Evolutionary conservation across 192 early-diverging fungal genomes (phyloP).

Genomic region (Coemansia erecta): DNA sequence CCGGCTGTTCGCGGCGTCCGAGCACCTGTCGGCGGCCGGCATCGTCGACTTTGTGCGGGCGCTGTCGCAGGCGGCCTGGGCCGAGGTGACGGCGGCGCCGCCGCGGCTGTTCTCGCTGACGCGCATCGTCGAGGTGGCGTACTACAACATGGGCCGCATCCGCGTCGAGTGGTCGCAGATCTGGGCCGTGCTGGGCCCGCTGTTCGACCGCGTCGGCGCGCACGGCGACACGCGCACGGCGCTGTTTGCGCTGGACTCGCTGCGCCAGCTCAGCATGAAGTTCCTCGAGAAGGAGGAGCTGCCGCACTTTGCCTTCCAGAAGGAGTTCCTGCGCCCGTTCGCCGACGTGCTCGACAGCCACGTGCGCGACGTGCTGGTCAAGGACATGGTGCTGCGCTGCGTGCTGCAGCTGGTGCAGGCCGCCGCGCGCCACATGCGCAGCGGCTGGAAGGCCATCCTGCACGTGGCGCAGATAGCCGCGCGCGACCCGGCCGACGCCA

Average conservation of each 20-base stretch:
- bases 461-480: constrained; percentile 64
- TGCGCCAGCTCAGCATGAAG: constrained; percentile 90
- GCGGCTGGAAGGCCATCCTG: constrained; percentile 76
- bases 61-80: constrained; percentile 80
- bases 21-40: constrained; percentile 73
- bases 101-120: constrained; percentile 90
- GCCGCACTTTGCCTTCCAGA: constrained; percentile 89
- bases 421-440: constrained; percentile 71
- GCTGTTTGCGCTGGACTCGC: constrained; percentile 86
- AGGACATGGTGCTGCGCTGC: constrained; percentile 78
- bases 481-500: constrained; percentile 63
- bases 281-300: constrained; percentile 95
- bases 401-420: constrained; percentile 74
- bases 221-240: constrained; percentile 81
- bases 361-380: constrained; percentile 58
- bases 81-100: constrained; percentile 68
- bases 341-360: constrained; percentile 77
- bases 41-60: constrained; percentile 89
- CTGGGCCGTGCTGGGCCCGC: constrained; percentile 78
- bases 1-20: constrained; percentile 78
- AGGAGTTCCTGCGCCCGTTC: constrained; percentile 91
- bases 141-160: constrained; percentile 97
- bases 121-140: constrained; percentile 92
- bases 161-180: constrained; percentile 93
- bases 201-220: constrained; percentile 85